These are phyloP conservation scores for Dorcoceras hygrometricum DNA, from an alignment of 257 asterid genomes.

Conservation along the genomic window DNA sequence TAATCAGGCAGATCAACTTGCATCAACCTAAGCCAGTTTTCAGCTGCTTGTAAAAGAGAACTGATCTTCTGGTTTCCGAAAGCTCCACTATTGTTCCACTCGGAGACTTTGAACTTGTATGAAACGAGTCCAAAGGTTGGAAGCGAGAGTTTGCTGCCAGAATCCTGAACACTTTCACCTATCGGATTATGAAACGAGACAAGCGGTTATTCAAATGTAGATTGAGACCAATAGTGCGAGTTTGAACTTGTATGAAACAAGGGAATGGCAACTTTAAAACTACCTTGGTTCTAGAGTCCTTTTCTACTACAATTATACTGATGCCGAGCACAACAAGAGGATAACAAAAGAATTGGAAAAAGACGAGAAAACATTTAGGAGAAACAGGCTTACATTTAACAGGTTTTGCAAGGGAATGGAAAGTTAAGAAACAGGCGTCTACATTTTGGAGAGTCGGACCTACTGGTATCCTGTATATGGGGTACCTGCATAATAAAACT, in stretches of 20 bases:
- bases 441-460: slow-evolving; percentile 90
- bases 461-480: slow-evolving; percentile 85
- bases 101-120: slow-evolving; percentile 64
- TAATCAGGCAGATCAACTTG: slow-evolving; percentile 76
- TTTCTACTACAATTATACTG: background rate
- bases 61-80: slow-evolving; percentile 49
- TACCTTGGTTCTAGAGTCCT: background rate
- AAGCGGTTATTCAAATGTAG: background rate
- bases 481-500: slow-evolving; percentile 62
- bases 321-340: background rate
- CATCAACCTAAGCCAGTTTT: slow-evolving; percentile 65
- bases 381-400: slow-evolving; percentile 42
- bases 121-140: slow-evolving; percentile 82
- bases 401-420: slow-evolving; percentile 78
- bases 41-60: slow-evolving; percentile 66
- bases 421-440: slow-evolving; percentile 87
- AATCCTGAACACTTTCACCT: slow-evolving; percentile 33
- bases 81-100: slow-evolving; percentile 47
- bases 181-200: slow-evolving; percentile 22
- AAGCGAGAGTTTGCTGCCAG: slow-evolving; percentile 44
- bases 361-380: slow-evolving; percentile 4
- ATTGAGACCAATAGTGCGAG: background rate
- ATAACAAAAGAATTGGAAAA: background rate
- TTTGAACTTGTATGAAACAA: too few relatives aligned
- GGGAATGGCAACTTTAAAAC: background rate